Percentiles rank a stretch among this genome's conserved stretches.
These are phyloP conservation scores for Barnettozyma sp. DNA, from an alignment of 805 yeast species.

Conservation along the genomic window DNA sequence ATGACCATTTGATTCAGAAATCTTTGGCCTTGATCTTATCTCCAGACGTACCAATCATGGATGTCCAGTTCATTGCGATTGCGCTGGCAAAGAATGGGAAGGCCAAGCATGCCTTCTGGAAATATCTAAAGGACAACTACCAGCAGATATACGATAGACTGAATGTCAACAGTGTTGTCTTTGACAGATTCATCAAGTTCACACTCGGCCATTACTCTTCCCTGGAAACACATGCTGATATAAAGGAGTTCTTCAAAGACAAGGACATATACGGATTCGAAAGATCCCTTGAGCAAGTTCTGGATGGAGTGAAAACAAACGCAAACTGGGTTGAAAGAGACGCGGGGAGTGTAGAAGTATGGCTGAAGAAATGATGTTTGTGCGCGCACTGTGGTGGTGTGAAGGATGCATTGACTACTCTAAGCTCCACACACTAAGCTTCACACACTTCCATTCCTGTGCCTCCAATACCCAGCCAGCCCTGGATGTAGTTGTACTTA, in stretches of 20 bases:
- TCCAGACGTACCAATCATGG: slow-evolving; percentile 59
- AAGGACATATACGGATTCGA: slow-evolving; percentile 57
- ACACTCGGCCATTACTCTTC: slow-evolving; percentile 56
- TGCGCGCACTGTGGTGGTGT: too few species aligned
- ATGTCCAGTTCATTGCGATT: slow-evolving; percentile 64
- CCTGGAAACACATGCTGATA: slow-evolving; percentile 40
- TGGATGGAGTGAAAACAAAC: slow-evolving; percentile 51
- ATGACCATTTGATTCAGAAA: slow-evolving; percentile 43
- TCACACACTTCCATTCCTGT: too few species aligned
- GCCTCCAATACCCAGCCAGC: too few species aligned
- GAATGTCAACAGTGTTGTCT: slow-evolving; percentile 74
- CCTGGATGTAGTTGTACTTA: too few species aligned
- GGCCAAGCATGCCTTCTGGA: slow-evolving; percentile 65
- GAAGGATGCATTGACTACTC: too few species aligned
- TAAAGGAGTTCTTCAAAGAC: slow-evolving; percentile 41
- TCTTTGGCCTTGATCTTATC: slow-evolving; percentile 48
- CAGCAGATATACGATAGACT: slow-evolving; percentile 52
- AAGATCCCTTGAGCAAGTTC: slow-evolving; percentile 54
- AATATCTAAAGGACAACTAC: slow-evolving; percentile 68
- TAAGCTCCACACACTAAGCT: too few species aligned
- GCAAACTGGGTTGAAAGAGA: slow-evolving; percentile 55
- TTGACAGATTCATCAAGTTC: slow-evolving; percentile 64
- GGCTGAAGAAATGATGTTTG: slow-evolving; percentile 32
- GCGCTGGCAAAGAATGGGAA: slow-evolving; percentile 55
- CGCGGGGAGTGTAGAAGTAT: slow-evolving; percentile 36